Evolutionary conservation across 108 stramenopile species (phyloP), one percentile per base, ranked within the genome.

Genomic region (Bacterosira constricta): DNA sequence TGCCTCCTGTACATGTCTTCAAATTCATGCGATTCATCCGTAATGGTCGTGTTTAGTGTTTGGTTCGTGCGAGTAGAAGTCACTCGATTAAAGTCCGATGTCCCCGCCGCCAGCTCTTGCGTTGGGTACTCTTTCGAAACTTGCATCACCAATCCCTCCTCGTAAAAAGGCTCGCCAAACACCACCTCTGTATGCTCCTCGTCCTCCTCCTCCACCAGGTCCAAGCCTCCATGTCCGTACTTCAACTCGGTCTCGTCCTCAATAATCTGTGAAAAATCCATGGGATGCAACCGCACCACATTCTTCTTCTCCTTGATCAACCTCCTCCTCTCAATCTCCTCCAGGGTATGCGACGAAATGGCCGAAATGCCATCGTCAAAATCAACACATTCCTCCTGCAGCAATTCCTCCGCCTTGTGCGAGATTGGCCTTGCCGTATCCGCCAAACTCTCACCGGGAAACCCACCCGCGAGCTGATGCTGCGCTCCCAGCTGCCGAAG

Each of bases 301-400:
- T 18, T 6, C 20, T 13, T 20, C 68, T 18, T 49, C 35, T 34
- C 36, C 23, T 42, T 37, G 49, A 37, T 27, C 7, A 46, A 6
- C 5, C 38, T 51, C 45, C 44, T 63, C 32, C 59, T 36, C 58
- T 79, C 91, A 83, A 89, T 81, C 42, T 89, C 88, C 63, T 92
- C 91, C 38, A 92, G 75, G 12, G 88, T 92, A 45, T 90, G 84
- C 3, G 85, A 75, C 3, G 83, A 83, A 61, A 92, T 88, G 26
- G 83, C 83, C 10, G 76, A 79, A 47, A 92, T 86, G n/a, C 88
- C 86, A 82, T 92, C 91, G 64, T 92, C 91, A 69, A 91, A 91
- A 42, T 64, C 69, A 13, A 84, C 51, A 20, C 52, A 35, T 23
- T 79, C 77, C 30, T 6, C 21, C 42, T 34, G n/a, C 31, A 30